These are phyloP conservation scores for Camellia granthamiana DNA, from an alignment of 148 eudicot genomes.

Conservation along the genomic window DNA sequence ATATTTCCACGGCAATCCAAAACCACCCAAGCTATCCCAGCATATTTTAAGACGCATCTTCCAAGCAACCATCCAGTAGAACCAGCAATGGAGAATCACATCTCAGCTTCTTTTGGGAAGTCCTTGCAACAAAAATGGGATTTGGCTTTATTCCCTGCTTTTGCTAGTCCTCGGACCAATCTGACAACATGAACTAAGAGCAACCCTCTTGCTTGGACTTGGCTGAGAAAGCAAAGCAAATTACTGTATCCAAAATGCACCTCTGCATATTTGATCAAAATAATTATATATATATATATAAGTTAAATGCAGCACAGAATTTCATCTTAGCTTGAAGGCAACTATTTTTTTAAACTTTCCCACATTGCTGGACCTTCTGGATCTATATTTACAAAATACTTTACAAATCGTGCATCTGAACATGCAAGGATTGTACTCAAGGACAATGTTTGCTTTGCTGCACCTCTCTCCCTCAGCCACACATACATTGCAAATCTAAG, in stretches of 20 bases:
- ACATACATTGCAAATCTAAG: constrained; percentile 46
- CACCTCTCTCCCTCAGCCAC: constrained; percentile 46
- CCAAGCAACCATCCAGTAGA: too few relatives aligned
- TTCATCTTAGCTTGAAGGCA: constrained; percentile 16
- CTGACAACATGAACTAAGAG: too few relatives aligned
- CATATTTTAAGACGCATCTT: too few relatives aligned
- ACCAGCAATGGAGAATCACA: too few relatives aligned
- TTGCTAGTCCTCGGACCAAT: too few relatives aligned
- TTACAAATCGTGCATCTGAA: constrained; percentile 45
- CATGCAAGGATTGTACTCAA: constrained; percentile 51
- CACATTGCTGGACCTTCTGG: constrained; percentile 49
- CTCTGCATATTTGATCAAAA: neutral
- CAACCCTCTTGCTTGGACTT: too few relatives aligned
- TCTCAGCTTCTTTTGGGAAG: too few relatives aligned
- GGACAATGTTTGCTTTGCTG: constrained; percentile 39
- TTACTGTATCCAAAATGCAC: neutral
- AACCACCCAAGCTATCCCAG: too few relatives aligned
- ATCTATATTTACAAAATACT: constrained; percentile 47
- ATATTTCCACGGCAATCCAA: too few relatives aligned
- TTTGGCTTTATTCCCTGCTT: too few relatives aligned
- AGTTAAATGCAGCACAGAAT: neutral
- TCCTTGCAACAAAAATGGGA: too few relatives aligned
- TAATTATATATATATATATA: neutral
- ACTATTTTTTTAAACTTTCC: constrained; percentile 34
- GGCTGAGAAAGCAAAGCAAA: neutral